Evolutionary conservation across 768 basidiomycete species (phyloP).

Genomic region (Basidioascus undulatus): DNA sequence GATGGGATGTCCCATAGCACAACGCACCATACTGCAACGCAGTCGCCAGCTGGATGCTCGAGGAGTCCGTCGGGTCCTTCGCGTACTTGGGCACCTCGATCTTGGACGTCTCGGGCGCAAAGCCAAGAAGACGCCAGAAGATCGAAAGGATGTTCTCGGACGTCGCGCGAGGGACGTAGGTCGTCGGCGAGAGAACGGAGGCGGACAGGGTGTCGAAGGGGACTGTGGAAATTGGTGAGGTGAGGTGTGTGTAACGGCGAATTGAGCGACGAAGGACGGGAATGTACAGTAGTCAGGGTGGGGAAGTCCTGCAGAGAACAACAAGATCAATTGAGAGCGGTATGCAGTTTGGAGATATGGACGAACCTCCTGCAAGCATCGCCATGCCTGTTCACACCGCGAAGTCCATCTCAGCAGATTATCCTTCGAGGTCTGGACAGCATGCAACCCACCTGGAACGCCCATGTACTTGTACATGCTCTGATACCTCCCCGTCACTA

Average conservation of each 20-base stretch:
- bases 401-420: not conserved
- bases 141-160: slow-evolving; percentile 14
- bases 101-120: slow-evolving; percentile 21
- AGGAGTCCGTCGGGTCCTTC: slow-evolving; percentile 17
- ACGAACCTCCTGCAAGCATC: slow-evolving; percentile 41
- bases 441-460: not conserved
- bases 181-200: slow-evolving; percentile 27
- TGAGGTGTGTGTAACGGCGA: not conserved
- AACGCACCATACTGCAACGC: slow-evolving; percentile 43
- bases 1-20: not conserved
- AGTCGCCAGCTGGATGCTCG: slow-evolving; percentile 33
- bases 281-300: slow-evolving; percentile 37
- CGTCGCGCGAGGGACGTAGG: slow-evolving; percentile 24
- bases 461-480: slow-evolving; percentile 5
- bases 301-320: slow-evolving; percentile 33
- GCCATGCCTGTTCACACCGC: slow-evolving; percentile 20
- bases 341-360: not conserved
- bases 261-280: slow-evolving; percentile 8
- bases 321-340: not conserved
- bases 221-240: slow-evolving; percentile 11
- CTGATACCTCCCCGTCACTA: no score
- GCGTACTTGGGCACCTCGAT: slow-evolving; percentile 38
- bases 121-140: slow-evolving; percentile 30
- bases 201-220: slow-evolving; percentile 39
- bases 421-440: not conserved